Evolutionary conservation across 129 eudicot species (phyloP).

Genomic region (Saussurea involucrata): DNA sequence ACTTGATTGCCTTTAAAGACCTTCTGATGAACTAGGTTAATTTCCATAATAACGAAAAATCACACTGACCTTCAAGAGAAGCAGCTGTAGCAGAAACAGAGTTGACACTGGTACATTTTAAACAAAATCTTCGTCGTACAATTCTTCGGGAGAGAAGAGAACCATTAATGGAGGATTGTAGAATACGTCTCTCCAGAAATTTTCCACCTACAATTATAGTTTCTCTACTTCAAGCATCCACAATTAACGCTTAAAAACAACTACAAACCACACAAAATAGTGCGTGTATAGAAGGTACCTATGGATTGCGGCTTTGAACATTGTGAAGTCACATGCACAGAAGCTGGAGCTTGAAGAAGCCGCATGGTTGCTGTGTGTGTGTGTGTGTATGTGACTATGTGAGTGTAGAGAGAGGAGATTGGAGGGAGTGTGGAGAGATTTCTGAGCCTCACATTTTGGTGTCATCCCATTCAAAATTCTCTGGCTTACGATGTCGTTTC

Average conservation of each 20-base stretch:
- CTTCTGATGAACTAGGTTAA: background rate
- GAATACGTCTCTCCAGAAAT: slow-evolving; percentile 23
- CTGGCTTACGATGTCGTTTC: slow-evolving; percentile 17
- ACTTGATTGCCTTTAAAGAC: background rate
- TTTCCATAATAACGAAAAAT: background rate
- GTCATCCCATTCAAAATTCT: slow-evolving; percentile 7
- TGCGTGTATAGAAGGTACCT: slow-evolving; percentile 14
- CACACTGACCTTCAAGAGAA: slow-evolving; percentile 62
- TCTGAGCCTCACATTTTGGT: slow-evolving; percentile 31
- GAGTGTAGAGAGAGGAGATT: slow-evolving; percentile 5
- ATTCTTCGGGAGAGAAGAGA: slow-evolving; percentile 34
- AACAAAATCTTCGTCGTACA: slow-evolving; percentile 24
- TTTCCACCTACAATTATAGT: background rate
- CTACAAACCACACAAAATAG: background rate
- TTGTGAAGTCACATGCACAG: slow-evolving; percentile 38
- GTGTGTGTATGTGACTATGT: background rate
- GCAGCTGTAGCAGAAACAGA: slow-evolving; percentile 50
- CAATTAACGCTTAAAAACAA: slow-evolving; percentile 5
- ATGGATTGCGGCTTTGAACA: slow-evolving; percentile 33
- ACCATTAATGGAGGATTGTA: slow-evolving; percentile 15
- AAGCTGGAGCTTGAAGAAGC: slow-evolving; percentile 56
- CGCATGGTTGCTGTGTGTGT: slow-evolving; percentile 33
- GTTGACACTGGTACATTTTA: slow-evolving; percentile 21
- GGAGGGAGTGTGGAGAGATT: slow-evolving; percentile 10
- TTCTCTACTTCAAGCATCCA: background rate